Conservation (phyloP, 805 yeast species). For the Grigorovia yakushimaensis region DNA sequence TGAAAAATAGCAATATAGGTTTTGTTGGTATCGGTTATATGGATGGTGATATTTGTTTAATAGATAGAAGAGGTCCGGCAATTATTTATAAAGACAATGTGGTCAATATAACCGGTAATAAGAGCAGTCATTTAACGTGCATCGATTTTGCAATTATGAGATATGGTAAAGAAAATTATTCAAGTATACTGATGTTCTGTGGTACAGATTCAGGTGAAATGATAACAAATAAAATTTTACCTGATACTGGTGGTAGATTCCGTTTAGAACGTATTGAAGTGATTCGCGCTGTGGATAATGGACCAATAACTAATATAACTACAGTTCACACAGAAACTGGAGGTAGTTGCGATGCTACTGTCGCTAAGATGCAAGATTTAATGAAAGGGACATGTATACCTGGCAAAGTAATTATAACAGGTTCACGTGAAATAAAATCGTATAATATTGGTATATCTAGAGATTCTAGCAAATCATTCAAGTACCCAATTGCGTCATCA, state of each 20-base stretch:
- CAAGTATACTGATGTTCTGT: constrained; percentile 61
- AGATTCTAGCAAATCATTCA: constrained; percentile 53
- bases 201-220: constrained; percentile 76
- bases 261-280: constrained; percentile 42
- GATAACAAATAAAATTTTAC: constrained; percentile 53
- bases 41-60: constrained; percentile 61
- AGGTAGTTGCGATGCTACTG: constrained; percentile 51
- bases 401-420: constrained; percentile 50
- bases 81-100: constrained; percentile 39
- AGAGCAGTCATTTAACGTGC: constrained; percentile 37
- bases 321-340: constrained; percentile 56
- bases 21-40: constrained; percentile 74
- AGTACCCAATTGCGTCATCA: constrained; percentile 33
- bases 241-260: constrained; percentile 53
- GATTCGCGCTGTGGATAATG: constrained; percentile 37
- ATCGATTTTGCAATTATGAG: constrained; percentile 69
- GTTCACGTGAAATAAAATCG: constrained; percentile 53
- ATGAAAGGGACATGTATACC: constrained; percentile 52
- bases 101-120: constrained; percentile 15
- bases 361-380: constrained; percentile 46
- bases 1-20: constrained; percentile 66
- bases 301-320: constrained; percentile 44
- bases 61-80: constrained; percentile 78
- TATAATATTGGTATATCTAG: constrained; percentile 52
- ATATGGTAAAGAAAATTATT: constrained; percentile 53